Evolutionary conservation across 2,329 filamentous ascomycete species (phyloP), one percentile per base, ranked within the genome.

Genomic region (Ilyonectria mors-panacis): DNA sequence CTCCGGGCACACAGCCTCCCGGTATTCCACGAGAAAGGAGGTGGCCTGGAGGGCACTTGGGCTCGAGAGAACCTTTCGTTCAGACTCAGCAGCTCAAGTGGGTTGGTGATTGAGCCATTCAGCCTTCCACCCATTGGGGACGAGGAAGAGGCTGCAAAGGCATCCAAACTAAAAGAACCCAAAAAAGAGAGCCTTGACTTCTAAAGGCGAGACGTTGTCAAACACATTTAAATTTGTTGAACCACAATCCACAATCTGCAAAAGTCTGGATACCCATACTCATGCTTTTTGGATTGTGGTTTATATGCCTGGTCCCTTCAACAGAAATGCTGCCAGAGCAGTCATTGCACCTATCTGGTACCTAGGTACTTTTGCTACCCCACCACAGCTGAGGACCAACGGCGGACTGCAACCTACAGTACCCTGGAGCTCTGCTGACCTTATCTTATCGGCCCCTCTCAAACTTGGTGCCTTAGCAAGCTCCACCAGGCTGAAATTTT

Each of bases 41-140:
- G 94, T 2, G 94, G 94, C 10, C 87, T 89, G 2, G 89, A 90
- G 66, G 85, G 88, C 44, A 88, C 88, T 65, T 90, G 90, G 69
- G 87, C 92, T 60, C 91, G 93, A 26, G 93, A 97, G 76, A 94
- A 98, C 80, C 88, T 97, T 81, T 94, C 94, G 5, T 99, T 99
- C 79, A 95, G 91, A 67, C 82, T 99, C 58, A 97, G 94, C 79
- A 87, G 94, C 75, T 87, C 88, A 3, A 91, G 88, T 74, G 95
- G 94, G 58, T 90, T 99, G 72, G 88, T 94, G 44, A 94, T 99
- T 70, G 93, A 92, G 75, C 94, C 94, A 0, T 98, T 94, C 80
- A 96, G 93, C 78, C 84, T 99, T 48, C 96, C 96, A 28, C 96
- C 96, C 0, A 85, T 95, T 45, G 93, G 94, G 61, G 94, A 92